These are phyloP conservation scores for Pulveroboletus sp. DNA, from an alignment of 768 basidiomycete genomes.

Conservation along the genomic window DNA sequence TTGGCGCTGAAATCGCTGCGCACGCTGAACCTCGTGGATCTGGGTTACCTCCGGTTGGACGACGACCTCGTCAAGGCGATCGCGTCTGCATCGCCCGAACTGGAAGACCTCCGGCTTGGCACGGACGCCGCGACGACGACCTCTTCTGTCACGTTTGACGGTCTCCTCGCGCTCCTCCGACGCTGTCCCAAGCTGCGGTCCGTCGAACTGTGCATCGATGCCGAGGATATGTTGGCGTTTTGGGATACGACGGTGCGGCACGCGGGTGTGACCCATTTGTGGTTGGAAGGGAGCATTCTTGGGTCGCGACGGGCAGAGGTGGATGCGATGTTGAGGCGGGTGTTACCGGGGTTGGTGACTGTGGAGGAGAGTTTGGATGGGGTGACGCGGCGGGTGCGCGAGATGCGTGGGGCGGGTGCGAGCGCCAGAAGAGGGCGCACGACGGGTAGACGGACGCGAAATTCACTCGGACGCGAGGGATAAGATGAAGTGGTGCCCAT, in stretches of 20 bases:
- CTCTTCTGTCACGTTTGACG: conserved; percentile 16
- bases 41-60: conserved; percentile 15
- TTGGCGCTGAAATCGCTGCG: conserved; percentile 12
- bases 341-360: conserved; percentile 20
- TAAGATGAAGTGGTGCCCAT: too few species aligned
- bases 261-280: conserved; percentile 9
- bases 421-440: not conserved
- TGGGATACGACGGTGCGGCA: conserved; percentile 14
- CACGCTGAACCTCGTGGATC: conserved; percentile 9
- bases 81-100: conserved; percentile 12
- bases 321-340: conserved; percentile 18
- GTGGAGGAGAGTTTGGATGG: conserved; percentile 22
- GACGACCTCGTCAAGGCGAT: conserved; percentile 18
- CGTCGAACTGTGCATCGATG: conserved; percentile 12
- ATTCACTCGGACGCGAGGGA: conserved; percentile 7
- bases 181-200: conserved; percentile 17
- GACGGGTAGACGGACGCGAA: conserved; percentile 14
- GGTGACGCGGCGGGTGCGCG: conserved; percentile 11
- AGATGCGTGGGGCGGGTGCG: not conserved
- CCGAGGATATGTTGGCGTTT: conserved; percentile 10
- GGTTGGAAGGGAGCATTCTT: conserved; percentile 15
- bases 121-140: not conserved
- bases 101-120: conserved; percentile 16
- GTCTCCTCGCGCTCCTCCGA: conserved; percentile 18
- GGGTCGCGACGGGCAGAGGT: conserved; percentile 14